Base-by-base conservation (phyloP, 805 yeast genomes). In the Yarrowia hollandica region DNA sequence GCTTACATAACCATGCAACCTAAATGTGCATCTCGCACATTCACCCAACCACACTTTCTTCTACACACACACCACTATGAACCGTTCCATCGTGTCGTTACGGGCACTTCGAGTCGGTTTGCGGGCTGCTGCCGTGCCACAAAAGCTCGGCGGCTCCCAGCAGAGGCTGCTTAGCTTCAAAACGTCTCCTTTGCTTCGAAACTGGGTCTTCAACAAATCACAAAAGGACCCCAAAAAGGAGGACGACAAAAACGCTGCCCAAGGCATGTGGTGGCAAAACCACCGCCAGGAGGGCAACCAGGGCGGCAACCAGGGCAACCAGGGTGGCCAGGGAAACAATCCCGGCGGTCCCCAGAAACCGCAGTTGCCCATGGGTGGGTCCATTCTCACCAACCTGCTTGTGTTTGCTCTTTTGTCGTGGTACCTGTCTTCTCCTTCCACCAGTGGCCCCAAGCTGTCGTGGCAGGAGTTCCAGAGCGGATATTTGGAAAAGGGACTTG, bases 381-480 rank as follows among this genome's bases (percentile, higher is more conserved):
- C 30, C 22, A 59, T 23, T 18, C 15, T 42, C 52, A 35, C 37
- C 41, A 60, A 35, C 35, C 38, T 15, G 30, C 46, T 22, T 9
- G 39, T 48, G 59, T 44, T 60, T 55, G 62, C 59, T 26, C 28
- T 56, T 26, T 25, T 23, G 50, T 22, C 59, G 52, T 35, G 38
- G 61, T 50, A 7, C 16, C 35, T 25, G 50, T 50, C 19, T 25
- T 44, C 55, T n/a, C 38, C 26, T 18, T 33, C 25, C 22, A 25
- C 10, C 25, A 23, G 22, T 28, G 57, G 38, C 48, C 60, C 42
- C 15, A 16, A 12, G 26, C 44, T 28, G 28, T 44, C 97, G 2
- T 94, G 90, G 86, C 98, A 94, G 74, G 96, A 92, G 68, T 92
- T 94, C 75, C 80, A 89, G 38, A 76, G 84, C 5, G 78, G 84